Percentiles rank a stretch among this genome's conserved stretches.
Conservation (phyloP, 805 yeast genomes). For the Grigorovia humatica region DNA sequence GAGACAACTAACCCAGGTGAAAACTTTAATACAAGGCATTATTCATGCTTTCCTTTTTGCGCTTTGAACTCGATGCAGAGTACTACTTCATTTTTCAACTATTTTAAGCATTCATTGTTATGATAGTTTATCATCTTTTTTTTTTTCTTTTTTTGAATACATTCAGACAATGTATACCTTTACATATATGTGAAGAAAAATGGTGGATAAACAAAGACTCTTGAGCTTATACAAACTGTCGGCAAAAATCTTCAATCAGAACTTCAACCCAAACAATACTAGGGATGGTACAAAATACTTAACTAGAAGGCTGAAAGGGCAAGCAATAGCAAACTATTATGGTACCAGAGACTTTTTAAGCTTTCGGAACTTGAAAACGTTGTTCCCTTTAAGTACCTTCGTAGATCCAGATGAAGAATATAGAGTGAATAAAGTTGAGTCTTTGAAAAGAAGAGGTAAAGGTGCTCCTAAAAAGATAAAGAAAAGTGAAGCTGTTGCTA, state of each 20-base stretch:
- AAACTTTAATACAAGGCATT: too few species aligned
- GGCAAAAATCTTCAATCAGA: constrained; percentile 57
- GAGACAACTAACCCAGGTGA: too few species aligned
- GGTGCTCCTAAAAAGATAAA: constrained; percentile 77
- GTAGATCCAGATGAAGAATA: constrained; percentile 61
- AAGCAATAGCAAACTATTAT: constrained; percentile 57
- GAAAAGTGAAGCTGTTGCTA: constrained; percentile 30
- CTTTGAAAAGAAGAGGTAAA: constrained; percentile 75
- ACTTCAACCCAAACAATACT: constrained; percentile 52
- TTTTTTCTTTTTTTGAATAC: too few species aligned
- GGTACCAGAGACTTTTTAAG: constrained; percentile 65
- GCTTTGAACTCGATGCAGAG: too few species aligned
- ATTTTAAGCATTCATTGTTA: too few species aligned
- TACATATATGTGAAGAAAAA: background rate
- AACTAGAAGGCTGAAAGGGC: constrained; percentile 61
- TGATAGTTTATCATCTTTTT: background rate
- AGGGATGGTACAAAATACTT: constrained; percentile 70
- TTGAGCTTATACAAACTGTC: constrained; percentile 48
- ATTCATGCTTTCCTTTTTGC: too few species aligned
- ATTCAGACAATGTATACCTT: too few species aligned
- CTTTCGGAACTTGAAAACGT: constrained; percentile 45
- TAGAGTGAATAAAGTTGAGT: constrained; percentile 52
- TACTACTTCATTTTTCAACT: too few species aligned
- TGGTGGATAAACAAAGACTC: constrained; percentile 33
- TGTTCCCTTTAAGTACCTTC: constrained; percentile 41